Conservation (phyloP, 2,329 filamentous ascomycete species). For the Verticillium isaacii region DNA sequence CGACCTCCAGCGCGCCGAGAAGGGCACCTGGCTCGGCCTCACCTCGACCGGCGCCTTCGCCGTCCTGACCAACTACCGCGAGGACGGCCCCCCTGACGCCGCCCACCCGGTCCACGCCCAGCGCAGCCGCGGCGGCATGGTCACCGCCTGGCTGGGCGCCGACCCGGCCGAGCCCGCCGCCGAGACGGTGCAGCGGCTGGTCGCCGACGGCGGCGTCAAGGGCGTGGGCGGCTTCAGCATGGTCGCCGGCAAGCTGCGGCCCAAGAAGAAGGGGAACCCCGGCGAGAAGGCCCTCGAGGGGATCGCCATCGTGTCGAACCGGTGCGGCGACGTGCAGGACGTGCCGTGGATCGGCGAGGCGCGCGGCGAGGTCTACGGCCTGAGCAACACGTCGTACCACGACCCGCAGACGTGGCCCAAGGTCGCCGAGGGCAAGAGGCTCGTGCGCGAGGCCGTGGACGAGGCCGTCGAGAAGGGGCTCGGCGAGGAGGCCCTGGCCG, state of each 20-base stretch:
- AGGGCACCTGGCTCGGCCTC: constrained; percentile 63
- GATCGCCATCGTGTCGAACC: constrained; percentile 59
- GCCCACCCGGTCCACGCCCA: constrained; percentile 48
- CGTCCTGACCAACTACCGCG: constrained; percentile 63
- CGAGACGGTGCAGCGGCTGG: constrained; percentile 46
- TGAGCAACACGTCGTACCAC: constrained; percentile 59
- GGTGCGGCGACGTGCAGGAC: constrained; percentile 44
- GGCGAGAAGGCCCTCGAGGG: constrained; percentile 30
- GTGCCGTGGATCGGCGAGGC: constrained; percentile 54
- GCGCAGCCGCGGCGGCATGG: constrained; percentile 59
- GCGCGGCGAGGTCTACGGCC: constrained; percentile 48
- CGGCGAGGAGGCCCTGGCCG: constrained; percentile 43
- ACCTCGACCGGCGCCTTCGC: constrained; percentile 56
- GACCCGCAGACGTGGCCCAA: constrained; percentile 56
- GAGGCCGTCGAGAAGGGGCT: constrained; percentile 29
- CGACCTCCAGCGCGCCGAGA: constrained; percentile 57
- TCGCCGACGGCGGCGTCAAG: constrained; percentile 48
- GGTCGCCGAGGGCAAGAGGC: constrained; percentile 44
- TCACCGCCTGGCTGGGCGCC: constrained; percentile 56
- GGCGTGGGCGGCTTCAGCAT: constrained; percentile 64
- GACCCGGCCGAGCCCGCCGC: constrained; percentile 40
- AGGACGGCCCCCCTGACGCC: constrained; percentile 43
- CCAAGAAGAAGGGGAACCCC: constrained; percentile 23
- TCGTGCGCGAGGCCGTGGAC: constrained; percentile 38
- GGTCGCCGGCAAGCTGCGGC: constrained; percentile 56